Base-by-base conservation (phyloP, 768 basidiomycete species). In the Suillus variegatus region DNA sequence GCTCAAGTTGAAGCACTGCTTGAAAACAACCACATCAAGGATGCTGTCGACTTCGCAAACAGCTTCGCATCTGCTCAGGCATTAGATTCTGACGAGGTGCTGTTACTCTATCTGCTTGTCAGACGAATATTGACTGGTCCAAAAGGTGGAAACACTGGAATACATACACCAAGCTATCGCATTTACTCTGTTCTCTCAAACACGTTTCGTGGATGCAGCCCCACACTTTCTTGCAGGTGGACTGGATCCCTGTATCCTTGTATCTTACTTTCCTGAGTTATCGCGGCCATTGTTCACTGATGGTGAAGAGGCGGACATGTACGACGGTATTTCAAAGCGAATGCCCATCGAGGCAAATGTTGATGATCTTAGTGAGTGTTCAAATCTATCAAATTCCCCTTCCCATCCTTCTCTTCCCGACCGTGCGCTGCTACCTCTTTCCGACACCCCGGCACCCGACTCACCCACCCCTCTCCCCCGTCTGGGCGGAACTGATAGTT, bases 91-190 rank as follows among this genome's bases (percentile, higher is more conserved):
- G 41, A 60, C 12, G 58, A 60, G 58, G 58, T 60, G 25, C 58
- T 4, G 28, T 41, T 28, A 9, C 18, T 60, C 43, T 40, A 43
- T 43, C 41, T 43, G 28, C 67, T 38, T 71, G 52, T 68, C 61
- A 69, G 66, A 44, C n/a, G 43, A 20, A 55, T 49, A 52, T 57
- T 14, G 14, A 35, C 46, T 6, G 1, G 25, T 41, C 18, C 18
- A 43, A 32, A 82, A 89, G 84, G 81, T 76, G 13, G 90, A 91
- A 41, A 91, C 92, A 70, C 79, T 95, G 57, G 84, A 84, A 66
- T 93, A 93, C 69, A 82, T 94, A 43, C 92, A 93, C 73, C 91
- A 94, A 69, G 87, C 88, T 41, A 85, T 96, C 62, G 95, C 92
- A 18, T 92, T 92, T 72, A 85, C 89, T 74, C 89, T 89, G 69